A percentile compares a stretch with the other conserved stretches of the same genome.
Evolutionary conservation across 106 monocot genomes (phyloP).

Genomic region (Triglochin maritima): DNA sequence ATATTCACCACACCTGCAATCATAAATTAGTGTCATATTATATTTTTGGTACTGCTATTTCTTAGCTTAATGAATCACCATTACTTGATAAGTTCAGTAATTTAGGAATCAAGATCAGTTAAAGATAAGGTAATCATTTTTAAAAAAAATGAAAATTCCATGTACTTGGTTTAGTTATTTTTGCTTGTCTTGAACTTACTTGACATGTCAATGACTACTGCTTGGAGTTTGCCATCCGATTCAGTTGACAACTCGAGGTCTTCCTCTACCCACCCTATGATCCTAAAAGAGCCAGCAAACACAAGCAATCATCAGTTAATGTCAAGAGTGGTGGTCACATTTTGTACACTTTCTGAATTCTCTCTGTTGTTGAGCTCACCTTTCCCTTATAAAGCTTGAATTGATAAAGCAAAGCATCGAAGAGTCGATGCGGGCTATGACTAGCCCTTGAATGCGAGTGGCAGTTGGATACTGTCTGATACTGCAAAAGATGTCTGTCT

Average conservation of each 20-base stretch:
- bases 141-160: no score
- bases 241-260: slow-evolving; percentile 15
- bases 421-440: slow-evolving; percentile 41
- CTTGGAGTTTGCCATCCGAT: slow-evolving; percentile 21
- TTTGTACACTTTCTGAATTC: no score
- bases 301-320: no score
- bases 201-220: slow-evolving; percentile 74
- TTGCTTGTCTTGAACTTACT: slow-evolving; percentile 24
- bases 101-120: no score
- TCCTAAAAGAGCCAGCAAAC: slow-evolving; percentile 25
- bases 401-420: slow-evolving; percentile 68
- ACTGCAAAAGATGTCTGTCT: slow-evolving; percentile 58
- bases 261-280: slow-evolving; percentile 32
- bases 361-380: slow-evolving; percentile 15
- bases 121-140: no score
- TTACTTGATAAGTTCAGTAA: no score
- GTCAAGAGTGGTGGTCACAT: no score
- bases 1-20: slow-evolving; percentile 74
- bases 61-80: no score
- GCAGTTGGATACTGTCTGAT: slow-evolving; percentile 50
- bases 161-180: no score
- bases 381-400: slow-evolving; percentile 71
- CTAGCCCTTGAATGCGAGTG: slow-evolving; percentile 10
- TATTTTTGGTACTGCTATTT: no score
- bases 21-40: no score